A percentile compares a stretch with the other conserved stretches of the same genome.
phyloP scores from a whole-genome alignment of 2,329 filamentous ascomycete species.

The Parascedosporium putredinis region DNA sequence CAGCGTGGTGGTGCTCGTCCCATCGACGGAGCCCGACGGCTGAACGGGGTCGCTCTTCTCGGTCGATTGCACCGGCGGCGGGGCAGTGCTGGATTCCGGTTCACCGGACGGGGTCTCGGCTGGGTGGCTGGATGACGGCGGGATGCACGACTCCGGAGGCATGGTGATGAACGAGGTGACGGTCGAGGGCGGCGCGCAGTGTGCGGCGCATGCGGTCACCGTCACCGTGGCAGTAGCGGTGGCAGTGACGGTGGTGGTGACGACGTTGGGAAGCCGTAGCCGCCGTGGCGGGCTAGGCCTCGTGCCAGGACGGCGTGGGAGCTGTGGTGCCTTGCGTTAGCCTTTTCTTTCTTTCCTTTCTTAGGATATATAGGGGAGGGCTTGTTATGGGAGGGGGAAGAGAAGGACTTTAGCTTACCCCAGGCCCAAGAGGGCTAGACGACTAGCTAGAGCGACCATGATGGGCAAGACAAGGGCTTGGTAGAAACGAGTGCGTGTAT shows the following conservation, averaged over 20 bases:
- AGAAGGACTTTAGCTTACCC: neutral
- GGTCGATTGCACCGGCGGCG: neutral
- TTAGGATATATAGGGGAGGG: neutral
- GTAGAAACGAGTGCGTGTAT: neutral
- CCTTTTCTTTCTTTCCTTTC: neutral
- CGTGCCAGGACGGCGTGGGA: neutral
- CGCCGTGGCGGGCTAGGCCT: neutral
- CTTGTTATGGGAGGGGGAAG: no score
- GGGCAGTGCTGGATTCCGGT: neutral
- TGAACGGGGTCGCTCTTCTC: neutral
- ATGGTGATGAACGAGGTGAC: neutral
- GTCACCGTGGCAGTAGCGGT: neutral
- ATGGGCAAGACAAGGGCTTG: neutral
- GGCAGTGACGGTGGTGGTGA: neutral
- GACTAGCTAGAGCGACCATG: neutral
- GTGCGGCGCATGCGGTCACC: neutral
- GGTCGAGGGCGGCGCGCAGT: neutral
- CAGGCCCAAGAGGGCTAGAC: constrained; percentile 2
- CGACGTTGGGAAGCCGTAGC: no score
- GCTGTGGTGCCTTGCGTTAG: neutral
- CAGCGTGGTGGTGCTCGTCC: neutral
- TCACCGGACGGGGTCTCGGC: neutral
- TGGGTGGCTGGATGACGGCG: neutral
- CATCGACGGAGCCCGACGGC: neutral
- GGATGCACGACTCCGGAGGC: neutral